These are phyloP conservation scores for Saxispiralis lemnorum DNA, from an alignment of 495 filamentous ascomycete genomes.

Conservation along the genomic window DNA sequence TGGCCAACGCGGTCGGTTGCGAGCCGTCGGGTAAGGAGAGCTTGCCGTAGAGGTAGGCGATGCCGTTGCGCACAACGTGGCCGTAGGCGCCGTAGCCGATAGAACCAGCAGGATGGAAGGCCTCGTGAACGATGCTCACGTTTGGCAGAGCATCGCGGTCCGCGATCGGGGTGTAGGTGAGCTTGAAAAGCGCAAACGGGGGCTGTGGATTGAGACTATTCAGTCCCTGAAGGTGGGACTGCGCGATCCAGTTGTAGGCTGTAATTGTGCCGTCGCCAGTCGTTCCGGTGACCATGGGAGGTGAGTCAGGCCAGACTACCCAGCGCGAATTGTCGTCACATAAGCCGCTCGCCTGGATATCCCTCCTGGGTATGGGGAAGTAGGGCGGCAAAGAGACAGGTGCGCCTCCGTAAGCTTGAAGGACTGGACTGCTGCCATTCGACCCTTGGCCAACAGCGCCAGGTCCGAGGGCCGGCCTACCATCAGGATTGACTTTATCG, in stretches of 20 bases:
- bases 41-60: constrained; percentile 20
- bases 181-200: background rate
- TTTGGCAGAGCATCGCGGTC: constrained; percentile 14
- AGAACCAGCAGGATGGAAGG: constrained; percentile 17
- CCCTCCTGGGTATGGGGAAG: constrained; percentile 18
- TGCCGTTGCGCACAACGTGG: constrained; percentile 15
- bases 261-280: constrained; percentile 5
- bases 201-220: constrained; percentile 2
- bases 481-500: background rate
- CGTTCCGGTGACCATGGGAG: constrained; percentile 13
- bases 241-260: constrained; percentile 21
- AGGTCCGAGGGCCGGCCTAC: background rate
- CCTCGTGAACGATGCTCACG: constrained; percentile 12
- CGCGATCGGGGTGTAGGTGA: constrained; percentile 1
- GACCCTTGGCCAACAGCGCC: too few relatives aligned
- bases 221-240: constrained; percentile 15
- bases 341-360: constrained; percentile 11
- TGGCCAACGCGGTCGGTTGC: constrained; percentile 12
- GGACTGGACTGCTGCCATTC: too few relatives aligned
- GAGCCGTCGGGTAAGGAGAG: constrained; percentile 9
- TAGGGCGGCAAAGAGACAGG: constrained; percentile 8
- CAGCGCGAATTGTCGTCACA: constrained; percentile 19
- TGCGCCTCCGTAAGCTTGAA: too few relatives aligned
- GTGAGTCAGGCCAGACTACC: constrained; percentile 20
- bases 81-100: constrained; percentile 22